Conservation (phyloP, 352 stramenopile genomes). For the Globisporangium sylvaticum region DNA sequence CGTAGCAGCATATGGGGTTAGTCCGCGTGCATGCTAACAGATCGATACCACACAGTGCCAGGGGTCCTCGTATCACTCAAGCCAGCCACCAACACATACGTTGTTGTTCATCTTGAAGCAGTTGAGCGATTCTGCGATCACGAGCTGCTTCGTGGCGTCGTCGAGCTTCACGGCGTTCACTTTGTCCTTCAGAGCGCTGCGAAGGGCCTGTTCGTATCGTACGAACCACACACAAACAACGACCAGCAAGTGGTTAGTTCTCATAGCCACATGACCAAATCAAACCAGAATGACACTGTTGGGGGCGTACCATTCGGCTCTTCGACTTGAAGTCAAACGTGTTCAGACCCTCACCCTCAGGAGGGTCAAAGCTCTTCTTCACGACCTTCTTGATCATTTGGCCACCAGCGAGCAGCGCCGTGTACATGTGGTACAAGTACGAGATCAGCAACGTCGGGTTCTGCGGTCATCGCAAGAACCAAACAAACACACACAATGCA, state of each 20-base stretch:
- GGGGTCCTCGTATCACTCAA: too few relatives aligned
- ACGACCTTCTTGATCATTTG: constrained; percentile 68
- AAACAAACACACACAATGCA: background rate
- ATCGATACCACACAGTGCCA: too few relatives aligned
- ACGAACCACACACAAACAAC: background rate
- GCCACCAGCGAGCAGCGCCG: constrained; percentile 55
- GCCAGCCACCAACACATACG: constrained; percentile 16
- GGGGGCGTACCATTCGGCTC: constrained; percentile 34
- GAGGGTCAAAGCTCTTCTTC: constrained; percentile 45
- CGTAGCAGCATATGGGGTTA: background rate
- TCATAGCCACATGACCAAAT: background rate
- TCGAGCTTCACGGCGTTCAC: constrained; percentile 47
- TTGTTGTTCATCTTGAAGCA: constrained; percentile 74
- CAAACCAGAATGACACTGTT: background rate
- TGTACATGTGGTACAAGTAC: constrained; percentile 79
- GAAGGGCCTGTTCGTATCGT: constrained; percentile 27
- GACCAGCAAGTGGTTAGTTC: background rate
- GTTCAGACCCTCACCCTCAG: constrained; percentile 40
- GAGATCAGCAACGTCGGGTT: constrained; percentile 54
- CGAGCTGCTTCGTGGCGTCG: constrained; percentile 37
- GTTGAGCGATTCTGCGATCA: constrained; percentile 47
- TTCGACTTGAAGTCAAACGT: constrained; percentile 51
- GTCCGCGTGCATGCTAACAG: too few relatives aligned
- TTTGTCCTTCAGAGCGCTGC: constrained; percentile 51
- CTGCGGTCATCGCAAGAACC: constrained; percentile 14